A percentile compares a stretch with the other conserved stretches of the same genome.
Conservation (phyloP, 2,329 filamentous ascomycete species). For the Verticillium isaacii region DNA sequence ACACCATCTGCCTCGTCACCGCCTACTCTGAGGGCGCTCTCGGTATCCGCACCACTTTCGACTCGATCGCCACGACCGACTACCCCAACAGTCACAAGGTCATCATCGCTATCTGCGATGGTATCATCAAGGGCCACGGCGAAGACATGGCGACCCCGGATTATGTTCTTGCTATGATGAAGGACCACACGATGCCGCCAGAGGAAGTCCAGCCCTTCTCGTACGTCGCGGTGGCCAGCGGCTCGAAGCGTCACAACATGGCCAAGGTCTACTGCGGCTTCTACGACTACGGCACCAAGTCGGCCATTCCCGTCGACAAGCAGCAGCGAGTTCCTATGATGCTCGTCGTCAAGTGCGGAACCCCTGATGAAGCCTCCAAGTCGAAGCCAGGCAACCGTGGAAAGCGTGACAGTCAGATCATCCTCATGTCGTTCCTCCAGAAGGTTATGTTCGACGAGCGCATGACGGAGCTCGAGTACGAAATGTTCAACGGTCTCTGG, state of each 20-base stretch:
- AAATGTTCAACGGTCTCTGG: conserved; percentile 99
- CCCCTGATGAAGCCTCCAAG: conserved; percentile 74
- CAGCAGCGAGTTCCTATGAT: conserved; percentile 99
- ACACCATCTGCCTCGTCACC: conserved; percentile 90
- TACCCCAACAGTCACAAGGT: conserved; percentile 99
- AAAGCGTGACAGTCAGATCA: conserved; percentile 98
- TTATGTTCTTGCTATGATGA: conserved; percentile 89
- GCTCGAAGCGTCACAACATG: conserved; percentile 98
- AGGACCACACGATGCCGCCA: conserved; percentile 73
- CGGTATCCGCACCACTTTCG: conserved; percentile 86
- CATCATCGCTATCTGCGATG: conserved; percentile 93
- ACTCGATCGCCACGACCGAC: conserved; percentile 95
- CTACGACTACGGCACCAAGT: conserved; percentile 88
- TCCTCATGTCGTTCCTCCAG: conserved; percentile 98
- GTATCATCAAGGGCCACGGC: conserved; percentile 93
- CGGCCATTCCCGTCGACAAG: conserved; percentile 73
- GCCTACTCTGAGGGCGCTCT: conserved; percentile 95
- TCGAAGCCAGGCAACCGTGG: conserved; percentile 94
- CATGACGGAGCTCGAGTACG: conserved; percentile 98
- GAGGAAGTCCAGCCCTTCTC: conserved; percentile 87
- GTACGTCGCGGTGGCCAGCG: conserved; percentile 93
- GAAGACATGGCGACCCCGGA: conserved; percentile 86
- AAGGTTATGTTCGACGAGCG: conserved; percentile 99
- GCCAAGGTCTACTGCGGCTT: conserved; percentile 97
- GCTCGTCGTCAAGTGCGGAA: conserved; percentile 91